Percentiles rank a stretch among this genome's conserved stretches.
These are phyloP conservation scores for Geum urbanum DNA, from an alignment of 306 rosid genomes.

Conservation along the genomic window DNA sequence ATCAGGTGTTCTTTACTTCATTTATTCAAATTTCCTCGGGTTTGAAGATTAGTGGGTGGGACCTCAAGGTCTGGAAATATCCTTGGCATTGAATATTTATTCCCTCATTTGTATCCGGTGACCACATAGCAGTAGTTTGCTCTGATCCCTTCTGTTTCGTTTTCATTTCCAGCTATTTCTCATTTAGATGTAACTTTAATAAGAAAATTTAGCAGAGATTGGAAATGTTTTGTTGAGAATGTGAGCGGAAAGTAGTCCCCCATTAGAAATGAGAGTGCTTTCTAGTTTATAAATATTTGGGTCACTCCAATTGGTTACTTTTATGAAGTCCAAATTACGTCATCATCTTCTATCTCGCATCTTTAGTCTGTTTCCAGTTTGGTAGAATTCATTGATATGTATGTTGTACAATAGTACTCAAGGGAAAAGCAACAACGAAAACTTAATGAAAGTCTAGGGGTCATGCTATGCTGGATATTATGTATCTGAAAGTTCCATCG, in stretches of 20 bases:
- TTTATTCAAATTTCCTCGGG: neutral
- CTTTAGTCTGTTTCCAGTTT: neutral
- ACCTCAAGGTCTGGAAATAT: neutral
- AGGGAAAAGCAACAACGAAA: neutral
- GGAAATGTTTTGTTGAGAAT: no score
- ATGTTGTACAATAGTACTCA: neutral
- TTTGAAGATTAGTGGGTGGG: neutral
- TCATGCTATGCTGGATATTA: neutral
- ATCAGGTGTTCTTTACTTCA: neutral
- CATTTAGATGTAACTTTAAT: neutral
- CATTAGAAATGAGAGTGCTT: no score
- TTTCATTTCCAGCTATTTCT: neutral
- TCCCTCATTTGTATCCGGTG: neutral
- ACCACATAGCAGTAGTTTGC: neutral
- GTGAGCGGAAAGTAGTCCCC: no score
- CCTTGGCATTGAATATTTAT: neutral
- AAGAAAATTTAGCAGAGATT: neutral
- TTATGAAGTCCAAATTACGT: no score
- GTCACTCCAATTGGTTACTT: no score
- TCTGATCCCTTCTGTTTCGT: neutral
- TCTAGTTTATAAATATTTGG: no score
- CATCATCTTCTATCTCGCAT: neutral
- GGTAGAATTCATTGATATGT: neutral
- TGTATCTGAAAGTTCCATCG: neutral
- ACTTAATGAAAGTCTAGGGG: neutral